Evolutionary conservation across 768 basidiomycete species (phyloP).

Genomic region (Kondoa malvinella): DNA sequence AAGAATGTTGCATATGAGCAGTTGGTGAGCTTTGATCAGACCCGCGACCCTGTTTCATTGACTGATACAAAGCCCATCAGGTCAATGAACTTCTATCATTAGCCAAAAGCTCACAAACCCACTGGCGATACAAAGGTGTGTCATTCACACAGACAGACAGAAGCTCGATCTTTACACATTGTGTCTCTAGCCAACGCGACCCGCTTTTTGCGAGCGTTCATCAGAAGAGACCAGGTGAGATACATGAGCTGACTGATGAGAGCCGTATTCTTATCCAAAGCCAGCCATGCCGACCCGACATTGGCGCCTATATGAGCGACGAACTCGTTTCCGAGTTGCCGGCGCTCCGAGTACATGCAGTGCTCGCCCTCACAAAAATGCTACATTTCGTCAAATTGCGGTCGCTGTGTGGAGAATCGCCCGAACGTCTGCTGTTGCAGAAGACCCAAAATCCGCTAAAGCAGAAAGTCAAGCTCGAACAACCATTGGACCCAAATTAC

Average conservation of each 20-base stretch:
- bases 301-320: slow-evolving; percentile 20
- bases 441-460: slow-evolving; percentile 50
- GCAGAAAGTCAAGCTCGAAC: slow-evolving; percentile 37
- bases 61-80: slow-evolving; percentile 3
- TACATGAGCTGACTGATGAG: not conserved
- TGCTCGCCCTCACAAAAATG: slow-evolving; percentile 45
- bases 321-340: slow-evolving; percentile 25
- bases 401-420: slow-evolving; percentile 42
- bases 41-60: too few species aligned
- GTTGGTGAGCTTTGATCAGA: too few species aligned
- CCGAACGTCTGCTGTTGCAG: slow-evolving; percentile 46
- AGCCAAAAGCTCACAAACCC: not conserved
- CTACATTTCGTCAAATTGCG: slow-evolving; percentile 65
- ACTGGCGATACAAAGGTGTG: not conserved
- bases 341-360: slow-evolving; percentile 21
- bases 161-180: not conserved
- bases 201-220: slow-evolving; percentile 48
- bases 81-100: not conserved
- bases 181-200: slow-evolving; percentile 43
- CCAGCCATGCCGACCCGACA: slow-evolving; percentile 18
- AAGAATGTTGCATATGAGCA: slow-evolving; percentile 24
- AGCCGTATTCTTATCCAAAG: not conserved
- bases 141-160: slow-evolving; percentile 30
- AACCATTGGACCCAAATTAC: slow-evolving; percentile 31
- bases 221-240: slow-evolving; percentile 43